Conservation (phyloP, 2,329 filamentous ascomycete species). For the Claviceps citrina region DNA sequence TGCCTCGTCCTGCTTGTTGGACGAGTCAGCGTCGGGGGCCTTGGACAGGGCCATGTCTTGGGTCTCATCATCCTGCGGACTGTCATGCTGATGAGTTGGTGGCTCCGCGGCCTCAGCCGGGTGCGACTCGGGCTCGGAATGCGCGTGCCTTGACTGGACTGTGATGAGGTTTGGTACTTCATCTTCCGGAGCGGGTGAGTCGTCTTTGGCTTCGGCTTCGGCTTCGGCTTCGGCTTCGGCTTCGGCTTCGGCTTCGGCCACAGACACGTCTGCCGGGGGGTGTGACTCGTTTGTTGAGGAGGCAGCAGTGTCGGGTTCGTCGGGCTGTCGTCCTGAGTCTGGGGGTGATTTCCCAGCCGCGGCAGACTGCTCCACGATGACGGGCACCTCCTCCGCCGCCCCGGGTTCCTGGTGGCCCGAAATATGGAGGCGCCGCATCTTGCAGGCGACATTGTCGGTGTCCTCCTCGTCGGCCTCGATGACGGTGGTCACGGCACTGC, state of each 20-base stretch:
- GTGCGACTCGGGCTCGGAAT: background rate
- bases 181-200: background rate
- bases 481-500: slow-evolving; percentile 66
- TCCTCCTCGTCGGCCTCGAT: slow-evolving; percentile 72
- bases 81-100: too few species aligned
- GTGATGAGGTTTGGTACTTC: background rate
- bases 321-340: too few species aligned
- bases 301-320: background rate
- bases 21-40: background rate
- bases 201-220: too few species aligned
- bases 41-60: background rate
- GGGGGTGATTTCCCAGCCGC: slow-evolving; percentile 9
- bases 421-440: slow-evolving; percentile 31
- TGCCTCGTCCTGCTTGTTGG: background rate
- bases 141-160: background rate
- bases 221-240: too few species aligned
- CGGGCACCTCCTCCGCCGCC: slow-evolving; percentile 24
- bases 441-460: slow-evolving; percentile 28
- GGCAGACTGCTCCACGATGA: slow-evolving; percentile 25
- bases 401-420: slow-evolving; percentile 30
- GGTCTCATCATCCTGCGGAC: slow-evolving; percentile 4
- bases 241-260: slow-evolving; percentile 2
- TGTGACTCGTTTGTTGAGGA: background rate
- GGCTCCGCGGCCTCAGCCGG: background rate
- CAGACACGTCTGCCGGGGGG: slow-evolving; percentile 6